These are phyloP conservation scores for Amanita rimosa DNA, from an alignment of 768 basidiomycete species.

Conservation along the genomic window DNA sequence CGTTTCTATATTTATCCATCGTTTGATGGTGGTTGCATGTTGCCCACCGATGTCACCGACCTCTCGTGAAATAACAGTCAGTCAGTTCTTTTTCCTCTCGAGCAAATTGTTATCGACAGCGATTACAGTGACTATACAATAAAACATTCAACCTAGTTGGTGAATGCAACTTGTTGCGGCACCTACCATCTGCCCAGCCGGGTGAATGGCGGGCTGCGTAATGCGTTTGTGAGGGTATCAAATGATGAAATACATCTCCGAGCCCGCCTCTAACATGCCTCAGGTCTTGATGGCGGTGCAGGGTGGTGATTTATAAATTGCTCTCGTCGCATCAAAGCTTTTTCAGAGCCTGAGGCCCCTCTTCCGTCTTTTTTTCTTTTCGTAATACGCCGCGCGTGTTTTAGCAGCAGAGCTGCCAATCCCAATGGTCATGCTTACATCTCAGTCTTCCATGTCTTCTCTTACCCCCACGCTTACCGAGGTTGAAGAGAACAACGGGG, in stretches of 20 bases:
- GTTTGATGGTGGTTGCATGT: too few relatives aligned
- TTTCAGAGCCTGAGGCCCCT: constrained; percentile 1
- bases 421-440: constrained; percentile 2
- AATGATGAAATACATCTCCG: too few relatives aligned
- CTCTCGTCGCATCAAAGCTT: background rate
- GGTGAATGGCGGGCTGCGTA: too few relatives aligned
- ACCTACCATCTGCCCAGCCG: too few relatives aligned
- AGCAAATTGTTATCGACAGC: too few relatives aligned
- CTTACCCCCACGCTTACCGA: background rate
- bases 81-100: too few relatives aligned
- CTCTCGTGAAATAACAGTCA: too few relatives aligned
- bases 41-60: too few relatives aligned
- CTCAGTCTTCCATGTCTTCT: constrained; percentile 2
- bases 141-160: too few relatives aligned
- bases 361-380: background rate
- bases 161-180: too few relatives aligned
- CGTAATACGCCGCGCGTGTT: background rate
- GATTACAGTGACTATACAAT: too few relatives aligned
- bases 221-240: background rate
- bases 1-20: too few relatives aligned
- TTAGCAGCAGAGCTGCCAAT: constrained; percentile 3
- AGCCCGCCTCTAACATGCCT: background rate
- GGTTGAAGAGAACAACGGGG: background rate
- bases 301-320: background rate
- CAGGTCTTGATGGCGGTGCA: background rate